Evolutionary conservation across 2,329 filamentous ascomycete genomes (phyloP), one percentile per base, ranked within the genome.

Genomic region (Shiraia sp.): DNA sequence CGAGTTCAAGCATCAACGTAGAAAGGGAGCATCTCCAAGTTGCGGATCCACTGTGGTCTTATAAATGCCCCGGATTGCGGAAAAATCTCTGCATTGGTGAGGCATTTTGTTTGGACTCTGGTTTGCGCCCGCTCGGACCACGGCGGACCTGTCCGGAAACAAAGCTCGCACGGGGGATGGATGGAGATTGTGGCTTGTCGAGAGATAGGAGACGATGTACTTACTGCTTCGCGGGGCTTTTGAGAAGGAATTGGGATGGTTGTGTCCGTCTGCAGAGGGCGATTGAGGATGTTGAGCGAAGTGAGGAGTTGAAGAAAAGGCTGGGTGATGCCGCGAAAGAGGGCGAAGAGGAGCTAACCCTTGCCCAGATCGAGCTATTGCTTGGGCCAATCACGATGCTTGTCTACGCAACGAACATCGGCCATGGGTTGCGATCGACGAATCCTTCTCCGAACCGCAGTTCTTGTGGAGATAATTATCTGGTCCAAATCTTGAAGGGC

Each of bases 11-110:
- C 63, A 62, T 61, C 53, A 56, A 63, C 47, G 50, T 49, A 44
- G 48, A 50, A 49, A 46, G 51, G 35, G 13, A 31, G 15, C 16
- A 14, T 33, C 38, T 44, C 44, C 50, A 54, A 29, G 51, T 40
- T 22, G 35, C 38, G 39, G 45, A 52, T 52, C 41, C 50, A 45
- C 43, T 48, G 47, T 44, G 51, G 49, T 55, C 53, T 64, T 65
- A 65, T 60, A 67, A 65, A 50, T 40, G 34, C 46, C 45, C 49
- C 51, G 48, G 50, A 32, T 55, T 30, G 51, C 61, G 54, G n/a
- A 59, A 66, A 67, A 66, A 62, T 52, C 59, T 62, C 59, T 64
- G 58, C 59, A 53, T 35, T 47, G 36, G 50, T 67, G 63, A 65
- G 64, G 65, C 54, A 66, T 66, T 68, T 65, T 61, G 61, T 59